A percentile compares a stretch with the other conserved stretches of the same genome.
These are phyloP conservation scores for Rutstroemia sp. DNA, from an alignment of 2,329 filamentous ascomycete species.

Conservation along the genomic window DNA sequence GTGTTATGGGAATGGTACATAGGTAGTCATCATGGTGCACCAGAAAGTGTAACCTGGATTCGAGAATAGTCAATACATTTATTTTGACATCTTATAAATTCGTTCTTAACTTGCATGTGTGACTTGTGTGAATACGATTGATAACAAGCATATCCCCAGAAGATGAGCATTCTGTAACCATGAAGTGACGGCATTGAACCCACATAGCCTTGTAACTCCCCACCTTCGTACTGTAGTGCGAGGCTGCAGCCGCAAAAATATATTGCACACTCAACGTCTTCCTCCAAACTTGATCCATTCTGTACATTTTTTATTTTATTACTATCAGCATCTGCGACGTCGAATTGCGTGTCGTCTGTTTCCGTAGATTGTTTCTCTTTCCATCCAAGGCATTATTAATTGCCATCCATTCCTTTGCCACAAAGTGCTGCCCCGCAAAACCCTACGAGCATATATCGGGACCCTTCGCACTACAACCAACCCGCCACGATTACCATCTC, in stretches of 20 bases:
- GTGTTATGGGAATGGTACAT: constrained; percentile 1
- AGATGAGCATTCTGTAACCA: background rate
- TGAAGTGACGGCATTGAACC: background rate
- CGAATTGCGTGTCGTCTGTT: background rate
- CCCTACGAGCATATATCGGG: background rate
- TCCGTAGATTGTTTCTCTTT: background rate
- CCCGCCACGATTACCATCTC: too few species aligned
- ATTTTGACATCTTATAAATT: constrained; percentile 3
- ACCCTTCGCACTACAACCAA: background rate
- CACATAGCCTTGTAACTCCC: background rate
- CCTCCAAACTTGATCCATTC: background rate
- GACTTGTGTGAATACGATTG: background rate
- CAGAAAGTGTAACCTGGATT: background rate
- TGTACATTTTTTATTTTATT: background rate
- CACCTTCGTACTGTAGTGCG: background rate
- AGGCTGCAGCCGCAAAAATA: constrained; percentile 6
- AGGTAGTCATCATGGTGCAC: constrained; percentile 3
- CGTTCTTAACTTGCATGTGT: background rate
- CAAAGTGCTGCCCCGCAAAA: background rate
- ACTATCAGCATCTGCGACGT: background rate
- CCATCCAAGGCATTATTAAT: too few species aligned
- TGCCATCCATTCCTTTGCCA: background rate
- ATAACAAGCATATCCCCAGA: background rate
- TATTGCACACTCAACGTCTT: background rate
- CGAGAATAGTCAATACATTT: constrained; percentile 8